Percentiles rank a stretch among this genome's conserved stretches.
phyloP scores from a whole-genome alignment of 2,329 filamentous ascomycete genomes.

The Aureobasidium pullulans region DNA sequence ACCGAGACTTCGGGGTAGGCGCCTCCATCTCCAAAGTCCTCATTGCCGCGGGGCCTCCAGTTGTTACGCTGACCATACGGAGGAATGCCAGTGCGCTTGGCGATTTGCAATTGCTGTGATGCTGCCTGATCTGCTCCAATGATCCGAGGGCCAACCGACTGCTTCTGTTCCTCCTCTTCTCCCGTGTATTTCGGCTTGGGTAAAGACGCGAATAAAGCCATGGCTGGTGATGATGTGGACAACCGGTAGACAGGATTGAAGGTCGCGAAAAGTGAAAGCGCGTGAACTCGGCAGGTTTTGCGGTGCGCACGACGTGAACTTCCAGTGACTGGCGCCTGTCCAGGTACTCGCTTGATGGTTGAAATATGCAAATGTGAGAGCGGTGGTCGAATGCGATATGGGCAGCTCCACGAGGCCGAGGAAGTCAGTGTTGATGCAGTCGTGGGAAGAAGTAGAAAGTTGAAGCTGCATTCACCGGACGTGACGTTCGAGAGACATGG shows the following conservation, averaged over 20 bases:
- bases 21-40: slow-evolving; percentile 94
- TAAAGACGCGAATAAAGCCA: slow-evolving; percentile 60
- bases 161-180: slow-evolving; percentile 75
- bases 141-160: slow-evolving; percentile 74
- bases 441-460: background rate
- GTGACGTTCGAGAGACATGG: background rate
- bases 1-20: slow-evolving; percentile 91
- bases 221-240: slow-evolving; percentile 26
- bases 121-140: slow-evolving; percentile 73
- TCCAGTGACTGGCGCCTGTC: too few relatives aligned
- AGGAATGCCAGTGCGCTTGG: slow-evolving; percentile 60
- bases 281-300: background rate
- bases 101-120: slow-evolving; percentile 73
- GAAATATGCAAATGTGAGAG: too few relatives aligned
- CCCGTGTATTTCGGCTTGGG: slow-evolving; percentile 88
- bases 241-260: too few relatives aligned
- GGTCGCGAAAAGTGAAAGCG: background rate
- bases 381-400: too few relatives aligned
- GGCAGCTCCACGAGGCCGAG: background rate
- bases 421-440: background rate
- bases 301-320: background rate
- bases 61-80: slow-evolving; percentile 78
- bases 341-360: too few relatives aligned
- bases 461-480: background rate
- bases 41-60: slow-evolving; percentile 82